Percentiles rank a stretch among this genome's conserved stretches.
phyloP scores from a whole-genome alignment of 495 filamentous ascomycete genomes.

The Talaromyces stipitatus region DNA sequence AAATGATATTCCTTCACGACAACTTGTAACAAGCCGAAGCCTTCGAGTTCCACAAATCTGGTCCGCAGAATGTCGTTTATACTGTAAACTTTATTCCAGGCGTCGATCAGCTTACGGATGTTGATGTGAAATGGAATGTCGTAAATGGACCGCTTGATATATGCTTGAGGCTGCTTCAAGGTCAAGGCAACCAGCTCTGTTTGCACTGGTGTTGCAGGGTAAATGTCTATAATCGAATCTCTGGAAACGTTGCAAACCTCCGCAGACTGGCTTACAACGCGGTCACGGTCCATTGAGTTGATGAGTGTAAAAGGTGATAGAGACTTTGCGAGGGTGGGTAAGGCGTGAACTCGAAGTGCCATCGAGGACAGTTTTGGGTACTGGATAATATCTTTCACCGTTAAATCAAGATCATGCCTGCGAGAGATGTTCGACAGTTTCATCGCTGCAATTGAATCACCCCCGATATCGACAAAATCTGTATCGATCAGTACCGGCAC shows the following conservation, averaged over 20 bases:
- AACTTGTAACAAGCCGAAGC: constrained; percentile 27
- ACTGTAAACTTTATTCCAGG: constrained; percentile 33
- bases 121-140: constrained; percentile 19
- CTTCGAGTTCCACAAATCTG: constrained; percentile 23
- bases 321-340: too few relatives aligned
- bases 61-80: constrained; percentile 33
- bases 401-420: constrained; percentile 19
- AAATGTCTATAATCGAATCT: constrained; percentile 32
- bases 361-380: constrained; percentile 28
- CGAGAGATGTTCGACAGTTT: constrained; percentile 11
- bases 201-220: constrained; percentile 54
- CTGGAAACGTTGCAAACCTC: constrained; percentile 1
- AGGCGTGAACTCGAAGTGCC: too few relatives aligned
- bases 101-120: constrained; percentile 21
- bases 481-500: constrained; percentile 12
- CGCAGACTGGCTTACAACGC: too few relatives aligned
- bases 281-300: too few relatives aligned
- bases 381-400: constrained; percentile 27
- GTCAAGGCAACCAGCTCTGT: constrained; percentile 49
- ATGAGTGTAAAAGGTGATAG: too few relatives aligned
- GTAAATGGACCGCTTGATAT: constrained; percentile 22
- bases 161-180: constrained; percentile 17
- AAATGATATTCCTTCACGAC: constrained; percentile 13
- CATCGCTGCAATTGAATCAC: constrained; percentile 19
- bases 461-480: constrained; percentile 16